phyloP scores from a whole-genome alignment of 2,329 filamentous ascomycete genomes.

The Microdochium nivale region DNA sequence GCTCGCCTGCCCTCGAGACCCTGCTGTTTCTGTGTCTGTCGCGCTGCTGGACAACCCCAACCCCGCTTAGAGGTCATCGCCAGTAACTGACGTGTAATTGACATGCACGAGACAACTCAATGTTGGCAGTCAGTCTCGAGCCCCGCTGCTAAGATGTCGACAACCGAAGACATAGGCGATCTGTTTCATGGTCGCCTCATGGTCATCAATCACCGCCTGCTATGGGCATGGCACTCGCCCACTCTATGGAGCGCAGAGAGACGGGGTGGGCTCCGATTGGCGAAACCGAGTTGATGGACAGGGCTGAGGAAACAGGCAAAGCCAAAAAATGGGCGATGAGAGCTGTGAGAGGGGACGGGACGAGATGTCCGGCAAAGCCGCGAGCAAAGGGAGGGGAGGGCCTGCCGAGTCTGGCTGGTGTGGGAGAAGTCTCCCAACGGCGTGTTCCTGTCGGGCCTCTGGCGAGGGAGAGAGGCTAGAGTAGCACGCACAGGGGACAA shows the following conservation, averaged over 20 bases:
- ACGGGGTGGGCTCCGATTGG: background rate
- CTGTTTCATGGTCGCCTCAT: background rate
- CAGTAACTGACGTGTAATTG: background rate
- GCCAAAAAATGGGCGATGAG: background rate
- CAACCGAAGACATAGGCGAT: background rate
- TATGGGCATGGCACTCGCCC: background rate
- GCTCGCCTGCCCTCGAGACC: background rate
- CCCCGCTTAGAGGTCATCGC: background rate
- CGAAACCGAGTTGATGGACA: background rate
- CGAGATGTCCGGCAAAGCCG: background rate
- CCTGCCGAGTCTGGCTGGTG: no score
- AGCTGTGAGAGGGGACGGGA: background rate
- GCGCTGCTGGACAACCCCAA: no score
- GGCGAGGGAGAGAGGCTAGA: background rate
- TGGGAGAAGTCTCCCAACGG: background rate
- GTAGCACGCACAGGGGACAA: background rate
- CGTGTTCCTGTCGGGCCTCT: background rate
- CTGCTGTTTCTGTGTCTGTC: no score
- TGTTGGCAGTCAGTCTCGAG: background rate
- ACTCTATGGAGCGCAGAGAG: background rate
- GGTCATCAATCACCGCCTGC: background rate
- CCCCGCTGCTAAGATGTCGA: background rate
- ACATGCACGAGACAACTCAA: background rate
- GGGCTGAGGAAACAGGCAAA: background rate
- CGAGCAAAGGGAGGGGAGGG: background rate